These are phyloP conservation scores for Gentiana dahurica DNA, from an alignment of 257 asterid genomes.

Conservation along the genomic window DNA sequence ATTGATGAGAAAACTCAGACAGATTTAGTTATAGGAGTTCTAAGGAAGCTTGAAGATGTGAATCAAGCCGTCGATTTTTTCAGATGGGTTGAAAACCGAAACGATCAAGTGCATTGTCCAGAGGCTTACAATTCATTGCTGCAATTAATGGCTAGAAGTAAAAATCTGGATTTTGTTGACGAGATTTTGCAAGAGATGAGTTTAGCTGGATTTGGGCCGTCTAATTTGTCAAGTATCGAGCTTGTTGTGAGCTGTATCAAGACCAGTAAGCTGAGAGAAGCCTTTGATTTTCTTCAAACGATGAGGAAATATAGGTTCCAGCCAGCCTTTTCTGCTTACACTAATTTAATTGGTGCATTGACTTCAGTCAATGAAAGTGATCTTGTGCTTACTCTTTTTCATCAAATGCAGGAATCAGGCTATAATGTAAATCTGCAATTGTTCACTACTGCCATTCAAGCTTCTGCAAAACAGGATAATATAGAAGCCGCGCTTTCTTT, in stretches of 20 bases:
- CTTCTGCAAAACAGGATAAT: conserved; percentile 55
- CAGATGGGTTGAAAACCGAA: conserved; percentile 54
- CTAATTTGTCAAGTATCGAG: conserved; percentile 45
- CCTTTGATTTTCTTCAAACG: conserved; percentile 52
- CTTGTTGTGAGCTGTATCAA: conserved; percentile 43
- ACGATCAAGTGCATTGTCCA: conserved; percentile 38
- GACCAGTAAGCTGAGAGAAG: conserved; percentile 42
- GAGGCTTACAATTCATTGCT: conserved; percentile 68
- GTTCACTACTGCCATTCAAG: conserved; percentile 67
- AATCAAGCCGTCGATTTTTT: conserved; percentile 47
- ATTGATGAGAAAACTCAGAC: conserved; percentile 33
- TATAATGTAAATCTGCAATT: conserved; percentile 67
- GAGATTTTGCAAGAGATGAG: conserved; percentile 65
- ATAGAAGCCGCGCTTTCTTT: conserved; percentile 68
- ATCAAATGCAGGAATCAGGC: conserved; percentile 78
- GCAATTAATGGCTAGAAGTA: conserved; percentile 47
- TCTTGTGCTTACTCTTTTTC: conserved; percentile 66
- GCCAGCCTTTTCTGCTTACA: conserved; percentile 83
- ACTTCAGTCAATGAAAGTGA: conserved; percentile 44
- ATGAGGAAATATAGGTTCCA: conserved; percentile 66
- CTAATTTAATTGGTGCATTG: conserved; percentile 69
- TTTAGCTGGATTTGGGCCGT: conserved; percentile 62
- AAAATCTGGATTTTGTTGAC: conserved; percentile 35
- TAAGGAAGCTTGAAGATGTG: conserved; percentile 59
- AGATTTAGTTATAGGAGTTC: conserved; percentile 57